Evolutionary conservation across 2,329 filamentous ascomycete species (phyloP).

Genomic region (Sphaerulina vaccinii): DNA sequence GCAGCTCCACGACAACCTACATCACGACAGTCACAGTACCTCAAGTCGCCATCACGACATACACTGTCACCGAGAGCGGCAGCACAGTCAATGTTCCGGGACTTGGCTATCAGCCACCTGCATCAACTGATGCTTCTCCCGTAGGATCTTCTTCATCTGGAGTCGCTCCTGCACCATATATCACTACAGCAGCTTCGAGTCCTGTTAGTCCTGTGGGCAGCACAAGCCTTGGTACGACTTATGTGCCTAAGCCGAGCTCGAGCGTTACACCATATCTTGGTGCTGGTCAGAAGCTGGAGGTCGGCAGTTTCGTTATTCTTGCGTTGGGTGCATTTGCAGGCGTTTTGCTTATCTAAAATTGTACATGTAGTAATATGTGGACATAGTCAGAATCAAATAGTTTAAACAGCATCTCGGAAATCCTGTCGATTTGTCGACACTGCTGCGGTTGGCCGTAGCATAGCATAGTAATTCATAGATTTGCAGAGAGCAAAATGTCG

Average conservation of each 20-base stretch:
- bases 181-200: constrained; percentile 12
- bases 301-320: neutral
- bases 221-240: constrained; percentile 14
- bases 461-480: no score
- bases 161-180: constrained; percentile 17
- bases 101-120: constrained; percentile 23
- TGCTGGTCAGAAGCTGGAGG: neutral
- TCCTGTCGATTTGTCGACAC: no score
- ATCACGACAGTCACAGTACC: constrained; percentile 48
- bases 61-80: constrained; percentile 23
- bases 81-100: constrained; percentile 18
- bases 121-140: constrained; percentile 2
- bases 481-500: no score
- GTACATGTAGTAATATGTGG: no score
- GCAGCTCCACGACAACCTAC: constrained; percentile 35
- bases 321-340: neutral
- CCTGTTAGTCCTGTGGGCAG: constrained; percentile 15
- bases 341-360: neutral
- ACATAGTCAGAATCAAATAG: no score
- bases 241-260: constrained; percentile 7
- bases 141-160: constrained; percentile 6
- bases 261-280: constrained; percentile 13
- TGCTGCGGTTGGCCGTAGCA: no score
- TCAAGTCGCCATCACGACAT: constrained; percentile 32
- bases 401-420: no score